Evolutionary conservation across 768 basidiomycete species (phyloP), one percentile per base, ranked within the genome.

Genomic region (Agrocybe chaxingu): DNA sequence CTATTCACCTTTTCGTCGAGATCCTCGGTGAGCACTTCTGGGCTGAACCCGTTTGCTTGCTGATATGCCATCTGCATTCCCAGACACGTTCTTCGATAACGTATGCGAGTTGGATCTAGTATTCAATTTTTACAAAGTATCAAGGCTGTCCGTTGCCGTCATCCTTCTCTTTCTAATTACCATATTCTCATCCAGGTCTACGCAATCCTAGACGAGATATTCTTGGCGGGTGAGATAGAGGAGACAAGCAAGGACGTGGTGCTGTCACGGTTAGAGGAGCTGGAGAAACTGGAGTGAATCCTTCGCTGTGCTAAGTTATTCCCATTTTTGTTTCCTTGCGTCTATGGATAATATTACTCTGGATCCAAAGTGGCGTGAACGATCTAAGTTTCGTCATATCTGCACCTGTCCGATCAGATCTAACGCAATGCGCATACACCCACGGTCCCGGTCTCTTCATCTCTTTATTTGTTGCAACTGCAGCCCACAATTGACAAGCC

Each of bases 171-270:
- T 9, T 7, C 51, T 47, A 29, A 41, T 34, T 19, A 10, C 43
- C 7, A 33, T 29, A 34, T 43, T 7, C 4, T 19, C 38, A 37
- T 29, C 18, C 38, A 96, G 92, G 96, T 98, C 6, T 98, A 99
- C 62, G 94, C 97, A 2, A 98, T 99, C 48, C 76, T 99, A 50
- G 97, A 99, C 65, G 97, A 99, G 64, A 92, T 98, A 46, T 98
- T 99, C 73, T 78, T 99, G 10, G 97, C 97, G 2, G 97, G 97
- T 4, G 97, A 99, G 71, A 89, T 98, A 37, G 95, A 98, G 69
- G 97, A 98, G 70, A 98, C 96, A 32, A 93, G 90, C 65, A 98
- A 98, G 64, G 92, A 94, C 47, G 96, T 98, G 29, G 95, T 98
- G 2, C 71, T 98, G 39, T 80, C 88, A 45, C 80, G 97, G 56